Evolutionary conservation across 2,329 filamentous ascomycete genomes (phyloP).

Genomic region (Cordyceps militaris): DNA sequence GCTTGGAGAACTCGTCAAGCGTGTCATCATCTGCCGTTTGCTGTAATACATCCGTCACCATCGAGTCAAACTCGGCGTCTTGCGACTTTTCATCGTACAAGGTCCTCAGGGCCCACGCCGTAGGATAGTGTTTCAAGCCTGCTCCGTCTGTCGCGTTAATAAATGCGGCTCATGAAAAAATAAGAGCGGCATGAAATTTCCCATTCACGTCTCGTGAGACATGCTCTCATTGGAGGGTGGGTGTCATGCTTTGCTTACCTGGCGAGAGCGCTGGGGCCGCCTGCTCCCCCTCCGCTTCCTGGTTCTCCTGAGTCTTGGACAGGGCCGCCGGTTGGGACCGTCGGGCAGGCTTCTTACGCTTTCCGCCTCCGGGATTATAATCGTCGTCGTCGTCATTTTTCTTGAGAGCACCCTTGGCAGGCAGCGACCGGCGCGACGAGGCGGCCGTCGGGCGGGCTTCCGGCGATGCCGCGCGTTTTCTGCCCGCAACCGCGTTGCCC

Average conservation of each 20-base stretch:
- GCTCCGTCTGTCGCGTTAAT: constrained; percentile 53
- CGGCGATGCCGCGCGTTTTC: constrained; percentile 12
- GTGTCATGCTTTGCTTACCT: constrained; percentile 10
- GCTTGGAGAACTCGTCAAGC: constrained; percentile 41
- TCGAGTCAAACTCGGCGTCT: constrained; percentile 45
- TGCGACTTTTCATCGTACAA: constrained; percentile 52
- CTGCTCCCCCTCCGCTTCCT: constrained; percentile 1
- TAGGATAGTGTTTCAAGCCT: constrained; percentile 50
- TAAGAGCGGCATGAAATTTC: background rate
- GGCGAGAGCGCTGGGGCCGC: constrained; percentile 2
- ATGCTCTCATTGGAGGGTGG: background rate
- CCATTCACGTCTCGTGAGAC: background rate
- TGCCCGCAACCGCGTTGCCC: constrained; percentile 3
- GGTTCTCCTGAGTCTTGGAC: constrained; percentile 17
- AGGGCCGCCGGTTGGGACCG: background rate
- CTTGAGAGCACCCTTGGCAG: constrained; percentile 19
- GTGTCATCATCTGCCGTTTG: constrained; percentile 49
- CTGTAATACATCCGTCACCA: constrained; percentile 52
- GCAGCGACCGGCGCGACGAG: constrained; percentile 20
- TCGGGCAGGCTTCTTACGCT: constrained; percentile 22
- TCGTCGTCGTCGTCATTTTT: constrained; percentile 36
- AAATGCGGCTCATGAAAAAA: constrained; percentile 37
- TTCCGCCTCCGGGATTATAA: constrained; percentile 33
- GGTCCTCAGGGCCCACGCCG: constrained; percentile 53
- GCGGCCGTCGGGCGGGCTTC: constrained; percentile 10